Percentiles rank a stretch among this genome's conserved stretches.
These are phyloP conservation scores for Hortiboletus campestris DNA, from an alignment of 768 basidiomycete genomes.

Conservation along the genomic window DNA sequence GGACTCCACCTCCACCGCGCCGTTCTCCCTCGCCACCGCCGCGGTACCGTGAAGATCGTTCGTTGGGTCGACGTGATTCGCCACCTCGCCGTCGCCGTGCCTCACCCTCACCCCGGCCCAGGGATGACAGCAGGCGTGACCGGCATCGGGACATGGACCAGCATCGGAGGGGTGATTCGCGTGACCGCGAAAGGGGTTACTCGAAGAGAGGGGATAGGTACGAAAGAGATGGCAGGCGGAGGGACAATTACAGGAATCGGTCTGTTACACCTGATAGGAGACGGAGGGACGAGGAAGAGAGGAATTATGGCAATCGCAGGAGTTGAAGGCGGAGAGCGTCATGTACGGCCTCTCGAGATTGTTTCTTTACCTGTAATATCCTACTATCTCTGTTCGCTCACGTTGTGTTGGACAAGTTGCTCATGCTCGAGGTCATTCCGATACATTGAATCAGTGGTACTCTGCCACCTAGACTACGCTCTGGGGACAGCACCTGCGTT, in stretches of 20 bases:
- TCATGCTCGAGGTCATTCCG: not conserved
- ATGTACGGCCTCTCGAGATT: not conserved
- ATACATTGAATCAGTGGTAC: not conserved
- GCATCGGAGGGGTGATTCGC: conserved; percentile 27
- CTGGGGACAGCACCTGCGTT: not conserved
- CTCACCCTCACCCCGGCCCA: conserved; percentile 25
- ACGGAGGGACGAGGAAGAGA: conserved; percentile 24
- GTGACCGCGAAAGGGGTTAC: conserved; percentile 19
- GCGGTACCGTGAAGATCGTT: conserved; percentile 25
- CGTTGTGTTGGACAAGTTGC: not conserved
- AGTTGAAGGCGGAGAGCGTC: conserved; percentile 8
- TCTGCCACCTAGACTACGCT: too few species aligned
- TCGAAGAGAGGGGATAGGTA: conserved; percentile 21
- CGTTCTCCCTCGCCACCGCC: conserved; percentile 28
- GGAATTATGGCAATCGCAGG: conserved; percentile 19
- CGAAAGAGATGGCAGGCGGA: conserved; percentile 23
- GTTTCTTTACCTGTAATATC: conserved; percentile 3
- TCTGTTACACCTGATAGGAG: conserved; percentile 28
- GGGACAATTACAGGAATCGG: conserved; percentile 17
- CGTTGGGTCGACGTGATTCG: conserved; percentile 24
- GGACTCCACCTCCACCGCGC: conserved; percentile 34
- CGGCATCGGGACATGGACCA: conserved; percentile 25
- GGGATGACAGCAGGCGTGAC: conserved; percentile 20
- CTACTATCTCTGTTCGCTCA: not conserved
- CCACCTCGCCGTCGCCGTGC: conserved; percentile 22